Percentiles rank a stretch among this genome's conserved stretches.
Conservation (phyloP, 208 protist genomes). For the Vickermania spadyakhi region DNA sequence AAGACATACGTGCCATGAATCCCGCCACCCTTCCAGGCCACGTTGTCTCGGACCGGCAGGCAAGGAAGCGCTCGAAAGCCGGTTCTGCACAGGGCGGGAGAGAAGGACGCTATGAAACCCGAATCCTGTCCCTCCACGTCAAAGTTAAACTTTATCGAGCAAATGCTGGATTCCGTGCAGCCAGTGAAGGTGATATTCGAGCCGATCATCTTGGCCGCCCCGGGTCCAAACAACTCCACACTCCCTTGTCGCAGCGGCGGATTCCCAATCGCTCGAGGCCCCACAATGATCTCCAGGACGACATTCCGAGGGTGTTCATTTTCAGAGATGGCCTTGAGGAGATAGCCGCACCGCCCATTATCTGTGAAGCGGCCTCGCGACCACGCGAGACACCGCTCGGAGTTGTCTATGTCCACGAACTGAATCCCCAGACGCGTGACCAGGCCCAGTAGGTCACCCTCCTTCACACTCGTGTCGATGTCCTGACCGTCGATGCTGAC, state of each 20-base stretch:
- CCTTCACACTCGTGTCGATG: slow-evolving; percentile 2
- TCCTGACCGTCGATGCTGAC: slow-evolving; percentile 23
- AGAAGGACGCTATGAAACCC: slow-evolving; percentile 59
- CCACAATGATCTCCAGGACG: slow-evolving; percentile 58
- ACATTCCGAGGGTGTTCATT: slow-evolving; percentile 28
- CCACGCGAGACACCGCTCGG: slow-evolving; percentile 37
- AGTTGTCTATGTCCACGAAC: slow-evolving; percentile 61
- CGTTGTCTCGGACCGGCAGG: slow-evolving; percentile 34
- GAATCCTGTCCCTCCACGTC: slow-evolving; percentile 45
- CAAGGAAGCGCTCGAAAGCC: slow-evolving; percentile 67
- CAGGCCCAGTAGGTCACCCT: slow-evolving; percentile 22
- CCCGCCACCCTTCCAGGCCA: slow-evolving; percentile 14
- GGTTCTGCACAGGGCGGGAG: slow-evolving; percentile 34
- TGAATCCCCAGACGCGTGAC: slow-evolving; percentile 51
- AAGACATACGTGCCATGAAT: slow-evolving; percentile 63
- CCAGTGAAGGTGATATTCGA: slow-evolving; percentile 53
- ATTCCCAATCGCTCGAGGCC: slow-evolving; percentile 49
- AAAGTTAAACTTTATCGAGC: slow-evolving; percentile 64
- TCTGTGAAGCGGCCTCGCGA: slow-evolving; percentile 63
- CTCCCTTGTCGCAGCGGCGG: slow-evolving; percentile 26
- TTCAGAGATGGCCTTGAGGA: slow-evolving; percentile 59
- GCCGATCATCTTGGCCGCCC: slow-evolving; percentile 33
- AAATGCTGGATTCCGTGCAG: slow-evolving; percentile 59
- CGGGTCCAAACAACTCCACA: slow-evolving; percentile 39
- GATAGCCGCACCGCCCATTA: slow-evolving; percentile 79